Percentiles rank a stretch among this genome's conserved stretches.
Evolutionary conservation across 2,329 filamentous ascomycete species (phyloP).

Genomic region (Ceratocystis lukuohia): DNA sequence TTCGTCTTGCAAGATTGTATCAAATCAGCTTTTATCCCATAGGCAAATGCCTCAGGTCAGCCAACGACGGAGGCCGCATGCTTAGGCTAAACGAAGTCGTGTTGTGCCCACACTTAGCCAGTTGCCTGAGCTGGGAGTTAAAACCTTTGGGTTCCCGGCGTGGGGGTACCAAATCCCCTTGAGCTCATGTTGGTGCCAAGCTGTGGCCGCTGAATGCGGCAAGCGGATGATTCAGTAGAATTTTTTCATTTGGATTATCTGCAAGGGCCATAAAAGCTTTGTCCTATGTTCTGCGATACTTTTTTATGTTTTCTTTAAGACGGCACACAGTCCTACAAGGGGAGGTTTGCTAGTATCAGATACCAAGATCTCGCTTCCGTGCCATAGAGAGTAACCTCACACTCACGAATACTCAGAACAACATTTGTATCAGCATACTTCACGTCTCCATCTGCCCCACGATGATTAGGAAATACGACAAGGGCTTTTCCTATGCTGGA

Average conservation of each 20-base stretch:
- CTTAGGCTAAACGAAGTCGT: constrained; percentile 8
- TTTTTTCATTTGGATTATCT: not conserved
- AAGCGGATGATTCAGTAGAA: not conserved
- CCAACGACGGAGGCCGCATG: not conserved
- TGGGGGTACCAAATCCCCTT: too few relatives aligned
- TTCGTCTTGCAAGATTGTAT: not conserved
- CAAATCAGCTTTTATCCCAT: not conserved
- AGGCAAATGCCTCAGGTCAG: not conserved
- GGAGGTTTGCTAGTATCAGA: constrained; percentile 44
- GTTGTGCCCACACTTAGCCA: not conserved
- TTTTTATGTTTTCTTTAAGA: constrained; percentile 20
- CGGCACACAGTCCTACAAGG: constrained; percentile 34
- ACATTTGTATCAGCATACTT: constrained; percentile 62
- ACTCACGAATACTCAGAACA: constrained; percentile 51
- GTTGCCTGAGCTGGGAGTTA: not conserved
- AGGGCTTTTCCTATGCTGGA: constrained; percentile 42
- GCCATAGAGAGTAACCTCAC: constrained; percentile 51
- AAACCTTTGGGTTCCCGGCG: too few relatives aligned
- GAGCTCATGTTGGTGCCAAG: too few relatives aligned
- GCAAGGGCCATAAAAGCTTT: constrained; percentile 4
- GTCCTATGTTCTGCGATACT: constrained; percentile 3
- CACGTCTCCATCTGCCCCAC: constrained; percentile 50
- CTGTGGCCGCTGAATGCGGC: not conserved
- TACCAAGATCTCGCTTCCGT: constrained; percentile 51
- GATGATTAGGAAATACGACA: constrained; percentile 57